Base-by-base conservation (phyloP, 1,284 basidiomycete species). In the Vanrija pseudolonga region DNA sequence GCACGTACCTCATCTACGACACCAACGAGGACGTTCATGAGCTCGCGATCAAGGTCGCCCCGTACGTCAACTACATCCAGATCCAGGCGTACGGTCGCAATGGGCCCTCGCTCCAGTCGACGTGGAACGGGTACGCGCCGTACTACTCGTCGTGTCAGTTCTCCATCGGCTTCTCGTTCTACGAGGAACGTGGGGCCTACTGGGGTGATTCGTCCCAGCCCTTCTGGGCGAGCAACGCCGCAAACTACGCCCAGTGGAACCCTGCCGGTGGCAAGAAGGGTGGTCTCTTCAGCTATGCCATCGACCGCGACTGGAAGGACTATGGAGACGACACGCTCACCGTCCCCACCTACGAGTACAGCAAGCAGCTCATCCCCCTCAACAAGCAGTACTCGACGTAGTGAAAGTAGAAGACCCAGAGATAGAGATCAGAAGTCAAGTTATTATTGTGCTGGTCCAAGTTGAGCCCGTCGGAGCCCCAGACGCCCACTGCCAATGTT, bases 1-100 rank as follows among this genome's bases (percentile, higher is more conserved):
- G 22, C 46, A 39, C 46, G 12, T 37, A 39, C 20, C 46, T 47
- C 46, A 47, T 47, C 46, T 47, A 47, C 37, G 46, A 47, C 36
- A 47, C 46, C 12, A 47, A 47, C 46, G 37, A 47, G 46, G 46
- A 47, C 20, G 36, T 23, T 1, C 9, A 44, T 23, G 20, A 18
- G 18, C 19, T 47, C 14, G 37, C 39, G 20, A 22, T 18, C 20
- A 36, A 20, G 22, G 32, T 47, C 32, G 46, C 46, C 20, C 36
- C 37, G 17, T 36, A 38, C 18, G 37, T 47, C 19, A 37, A n/a
- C 22, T 47, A 37, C 46, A 38, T 47, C 37, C 39, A 38, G 36
- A 20, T 47, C 20, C 46, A 47, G 46, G 46, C 46, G 20, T 47
- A 47, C 37, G 46, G 46, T 7, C 46, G 46, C 37, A 7, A 17